These are phyloP conservation scores for Acacia melanoxylon DNA, from an alignment of 306 rosid genomes.

Conservation along the genomic window DNA sequence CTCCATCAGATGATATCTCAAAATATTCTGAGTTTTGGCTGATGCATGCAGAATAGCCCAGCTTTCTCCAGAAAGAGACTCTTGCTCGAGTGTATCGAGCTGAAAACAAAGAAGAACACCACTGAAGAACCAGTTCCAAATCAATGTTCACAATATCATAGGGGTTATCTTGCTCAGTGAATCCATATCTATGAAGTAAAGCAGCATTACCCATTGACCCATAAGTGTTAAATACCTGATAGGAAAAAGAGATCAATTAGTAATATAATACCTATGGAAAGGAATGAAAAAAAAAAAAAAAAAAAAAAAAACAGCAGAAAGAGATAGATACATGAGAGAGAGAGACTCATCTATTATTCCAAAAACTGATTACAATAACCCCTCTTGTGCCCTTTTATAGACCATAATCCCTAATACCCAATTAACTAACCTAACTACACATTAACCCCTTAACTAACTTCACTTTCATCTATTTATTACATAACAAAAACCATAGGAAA, in stretches of 20 bases:
- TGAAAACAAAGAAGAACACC: conserved; percentile 67
- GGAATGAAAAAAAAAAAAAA: background rate
- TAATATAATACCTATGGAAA: background rate
- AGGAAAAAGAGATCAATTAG: conserved; percentile 4
- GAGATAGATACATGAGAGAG: background rate
- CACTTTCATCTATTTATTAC: background rate
- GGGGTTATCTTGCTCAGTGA: conserved; percentile 76
- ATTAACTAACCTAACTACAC: background rate
- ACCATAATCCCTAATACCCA: background rate
- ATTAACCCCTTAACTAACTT: background rate
- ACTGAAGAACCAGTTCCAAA: conserved; percentile 67
- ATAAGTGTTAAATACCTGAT: conserved; percentile 83
- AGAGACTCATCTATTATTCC: background rate
- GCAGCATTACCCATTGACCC: conserved; percentile 90
- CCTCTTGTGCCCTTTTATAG: background rate
- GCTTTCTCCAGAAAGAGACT: conserved; percentile 74
- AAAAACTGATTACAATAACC: background rate
- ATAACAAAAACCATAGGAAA: conserved; percentile 12
- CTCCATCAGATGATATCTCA: conserved; percentile 78
- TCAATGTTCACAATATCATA: conserved; percentile 84
- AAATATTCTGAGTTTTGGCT: conserved; percentile 67
- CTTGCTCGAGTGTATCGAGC: conserved; percentile 67
- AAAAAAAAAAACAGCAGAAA: fast-evolving
- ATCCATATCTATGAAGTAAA: conserved; percentile 90
- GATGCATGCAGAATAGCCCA: conserved; percentile 56